Percentiles rank a stretch among this genome's conserved stretches.
Evolutionary conservation across 345 rosid genomes (phyloP).

Genomic region (Arabis alpina): DNA sequence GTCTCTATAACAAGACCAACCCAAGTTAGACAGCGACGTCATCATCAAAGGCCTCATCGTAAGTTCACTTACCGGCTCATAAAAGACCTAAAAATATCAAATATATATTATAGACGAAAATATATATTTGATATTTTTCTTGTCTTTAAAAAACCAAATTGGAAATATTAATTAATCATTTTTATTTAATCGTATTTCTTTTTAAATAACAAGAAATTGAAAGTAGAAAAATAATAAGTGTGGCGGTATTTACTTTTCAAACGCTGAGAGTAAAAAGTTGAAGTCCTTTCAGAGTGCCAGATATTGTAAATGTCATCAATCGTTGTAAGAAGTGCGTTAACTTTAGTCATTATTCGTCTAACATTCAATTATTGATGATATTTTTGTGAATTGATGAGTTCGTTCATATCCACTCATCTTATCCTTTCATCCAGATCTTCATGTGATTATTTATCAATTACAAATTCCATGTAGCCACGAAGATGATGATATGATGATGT

Average conservation of each 20-base stretch:
- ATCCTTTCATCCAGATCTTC: too few relatives aligned
- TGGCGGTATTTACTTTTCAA: conserved; percentile 41
- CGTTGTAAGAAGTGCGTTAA: conserved; percentile 26
- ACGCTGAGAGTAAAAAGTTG: conserved; percentile 39
- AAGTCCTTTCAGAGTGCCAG: conserved; percentile 55
- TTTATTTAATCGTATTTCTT: background rate
- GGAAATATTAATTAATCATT: background rate
- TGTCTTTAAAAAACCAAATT: too few relatives aligned
- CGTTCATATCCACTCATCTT: too few relatives aligned
- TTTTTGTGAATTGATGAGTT: too few relatives aligned
- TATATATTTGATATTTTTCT: too few relatives aligned
- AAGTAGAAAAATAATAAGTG: background rate
- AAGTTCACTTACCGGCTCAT: conserved; percentile 7
- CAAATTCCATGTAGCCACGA: too few relatives aligned
- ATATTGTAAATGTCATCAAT: conserved; percentile 53
- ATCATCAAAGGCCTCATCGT: conserved; percentile 62
- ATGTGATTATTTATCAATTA: too few relatives aligned
- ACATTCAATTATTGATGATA: conserved; percentile 3
- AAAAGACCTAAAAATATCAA: background rate
- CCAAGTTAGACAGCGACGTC: conserved; percentile 50
- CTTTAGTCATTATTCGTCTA: conserved; percentile 42
- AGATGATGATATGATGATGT: too few relatives aligned
- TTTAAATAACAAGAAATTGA: background rate
- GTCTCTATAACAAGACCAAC: conserved; percentile 45
- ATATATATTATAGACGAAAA: too few relatives aligned